Evolutionary conservation across 306 rosid species (phyloP).

Genomic region (Vachellia collinsii): DNA sequence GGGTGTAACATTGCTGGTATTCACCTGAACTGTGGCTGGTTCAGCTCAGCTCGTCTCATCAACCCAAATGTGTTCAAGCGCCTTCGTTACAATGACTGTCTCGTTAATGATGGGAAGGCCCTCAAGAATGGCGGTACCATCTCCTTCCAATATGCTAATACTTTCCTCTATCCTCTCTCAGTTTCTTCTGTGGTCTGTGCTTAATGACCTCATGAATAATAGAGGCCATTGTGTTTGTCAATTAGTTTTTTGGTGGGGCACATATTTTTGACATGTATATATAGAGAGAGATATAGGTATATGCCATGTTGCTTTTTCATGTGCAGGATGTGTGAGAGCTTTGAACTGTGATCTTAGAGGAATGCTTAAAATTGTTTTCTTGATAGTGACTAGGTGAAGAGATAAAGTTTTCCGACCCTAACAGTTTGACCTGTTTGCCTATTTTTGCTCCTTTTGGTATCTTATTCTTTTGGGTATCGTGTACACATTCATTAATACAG

Average conservation of each 20-base stretch:
- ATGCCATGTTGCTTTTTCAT: constrained; percentile 19
- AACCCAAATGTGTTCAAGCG: constrained; percentile 67
- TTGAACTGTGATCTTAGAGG: constrained; percentile 22
- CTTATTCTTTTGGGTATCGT: background rate
- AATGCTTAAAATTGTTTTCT: constrained; percentile 16
- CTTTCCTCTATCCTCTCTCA: constrained; percentile 50
- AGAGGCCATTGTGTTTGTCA: background rate
- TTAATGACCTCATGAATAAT: background rate
- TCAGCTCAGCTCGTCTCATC: constrained; percentile 61
- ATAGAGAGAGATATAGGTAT: constrained; percentile 30
- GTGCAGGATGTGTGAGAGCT: constrained; percentile 28
- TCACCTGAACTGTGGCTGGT: constrained; percentile 67
- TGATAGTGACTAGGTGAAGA: constrained; percentile 9
- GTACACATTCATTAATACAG: constrained; percentile 13
- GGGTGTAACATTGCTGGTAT: constrained; percentile 57
- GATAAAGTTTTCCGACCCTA: constrained; percentile 1
- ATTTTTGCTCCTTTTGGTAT: background rate
- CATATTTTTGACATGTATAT: constrained; percentile 22
- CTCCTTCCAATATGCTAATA: constrained; percentile 62
- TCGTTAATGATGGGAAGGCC: constrained; percentile 65
- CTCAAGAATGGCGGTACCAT: constrained; percentile 49
- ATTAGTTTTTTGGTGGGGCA: background rate
- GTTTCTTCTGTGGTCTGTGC: constrained; percentile 54
- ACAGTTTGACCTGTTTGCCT: constrained; percentile 13
- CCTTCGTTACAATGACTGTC: constrained; percentile 57